These are phyloP conservation scores for Myxozyma udenii DNA, from an alignment of 805 yeast species.

Conservation along the genomic window DNA sequence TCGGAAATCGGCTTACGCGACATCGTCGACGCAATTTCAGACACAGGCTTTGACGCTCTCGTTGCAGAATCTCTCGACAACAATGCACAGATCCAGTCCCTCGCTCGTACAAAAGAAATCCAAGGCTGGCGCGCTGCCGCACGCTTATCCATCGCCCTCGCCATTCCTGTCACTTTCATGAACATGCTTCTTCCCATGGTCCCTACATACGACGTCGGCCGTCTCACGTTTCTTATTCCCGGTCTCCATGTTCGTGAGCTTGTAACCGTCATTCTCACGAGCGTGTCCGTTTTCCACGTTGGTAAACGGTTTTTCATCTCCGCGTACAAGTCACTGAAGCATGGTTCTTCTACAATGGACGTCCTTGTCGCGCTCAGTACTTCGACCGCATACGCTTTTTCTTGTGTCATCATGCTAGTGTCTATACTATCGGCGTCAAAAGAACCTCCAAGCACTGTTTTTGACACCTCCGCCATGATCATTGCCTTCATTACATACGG, in stretches of 20 bases:
- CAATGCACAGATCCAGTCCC: constrained; percentile 62
- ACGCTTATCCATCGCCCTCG: constrained; percentile 51
- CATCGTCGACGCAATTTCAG: constrained; percentile 53
- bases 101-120: constrained; percentile 70
- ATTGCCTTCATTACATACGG: constrained; percentile 82
- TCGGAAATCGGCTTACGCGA: constrained; percentile 58
- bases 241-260: constrained; percentile 68
- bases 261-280: constrained; percentile 54
- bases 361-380: constrained; percentile 82
- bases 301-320: constrained; percentile 67
- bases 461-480: constrained; percentile 86
- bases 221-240: constrained; percentile 42
- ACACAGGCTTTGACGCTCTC: constrained; percentile 54
- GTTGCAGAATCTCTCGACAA: constrained; percentile 48
- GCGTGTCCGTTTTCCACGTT: constrained; percentile 62
- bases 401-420: constrained; percentile 58
- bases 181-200: constrained; percentile 40
- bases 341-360: constrained; percentile 86
- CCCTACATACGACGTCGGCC: constrained; percentile 34
- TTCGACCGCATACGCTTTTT: constrained; percentile 69
- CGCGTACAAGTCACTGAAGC: constrained; percentile 61
- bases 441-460: constrained; percentile 59
- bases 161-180: constrained; percentile 55
- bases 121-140: constrained; percentile 64
- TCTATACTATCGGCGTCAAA: constrained; percentile 33